These are phyloP conservation scores for Blastobotrys malaysiensis DNA, from an alignment of 1,139 yeast species.

Conservation along the genomic window DNA sequence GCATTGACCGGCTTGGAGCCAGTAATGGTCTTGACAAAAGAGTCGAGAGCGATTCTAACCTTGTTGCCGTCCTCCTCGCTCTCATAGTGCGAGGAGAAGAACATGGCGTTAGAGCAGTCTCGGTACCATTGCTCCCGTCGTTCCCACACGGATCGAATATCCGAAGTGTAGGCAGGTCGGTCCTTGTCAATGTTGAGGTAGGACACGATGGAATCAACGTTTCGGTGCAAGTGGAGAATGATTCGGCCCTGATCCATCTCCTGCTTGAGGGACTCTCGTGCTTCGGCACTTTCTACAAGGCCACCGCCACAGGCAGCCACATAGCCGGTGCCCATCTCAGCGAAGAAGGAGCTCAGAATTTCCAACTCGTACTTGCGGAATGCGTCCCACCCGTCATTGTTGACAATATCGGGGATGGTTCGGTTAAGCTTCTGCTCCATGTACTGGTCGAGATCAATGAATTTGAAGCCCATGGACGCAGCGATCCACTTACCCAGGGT, in stretches of 20 bases:
- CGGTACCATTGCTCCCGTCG: conserved; percentile 77
- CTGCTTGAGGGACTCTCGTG: conserved; percentile 56
- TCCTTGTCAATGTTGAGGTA: conserved; percentile 72
- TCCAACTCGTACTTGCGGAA: conserved; percentile 69
- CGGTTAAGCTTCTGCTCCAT: conserved; percentile 53
- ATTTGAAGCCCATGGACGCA: conserved; percentile 59
- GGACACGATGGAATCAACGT: conserved; percentile 69
- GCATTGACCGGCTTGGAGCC: conserved; percentile 48
- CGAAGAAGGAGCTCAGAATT: conserved; percentile 50
- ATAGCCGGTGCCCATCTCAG: conserved; percentile 47
- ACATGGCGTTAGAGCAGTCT: conserved; percentile 73
- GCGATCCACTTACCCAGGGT: conserved; percentile 83
- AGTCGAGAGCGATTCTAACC: conserved; percentile 55
- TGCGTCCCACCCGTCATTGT: conserved; percentile 74
- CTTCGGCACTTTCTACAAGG: conserved; percentile 69
- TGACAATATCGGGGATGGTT: conserved; percentile 63
- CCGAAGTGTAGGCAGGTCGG: conserved; percentile 79
- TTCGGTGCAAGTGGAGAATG: conserved; percentile 87
- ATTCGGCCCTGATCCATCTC: conserved; percentile 58
- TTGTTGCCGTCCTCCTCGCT: conserved; percentile 49
- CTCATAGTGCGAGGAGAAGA: conserved; percentile 70
- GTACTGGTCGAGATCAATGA: conserved; percentile 71
- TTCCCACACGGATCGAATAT: conserved; percentile 75
- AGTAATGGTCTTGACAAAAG: conserved; percentile 56
- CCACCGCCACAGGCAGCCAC: conserved; percentile 97